Evolutionary conservation across 371 early-diverging fungal genomes (phyloP).

Genomic region (Basidiobolus meristosporus): DNA sequence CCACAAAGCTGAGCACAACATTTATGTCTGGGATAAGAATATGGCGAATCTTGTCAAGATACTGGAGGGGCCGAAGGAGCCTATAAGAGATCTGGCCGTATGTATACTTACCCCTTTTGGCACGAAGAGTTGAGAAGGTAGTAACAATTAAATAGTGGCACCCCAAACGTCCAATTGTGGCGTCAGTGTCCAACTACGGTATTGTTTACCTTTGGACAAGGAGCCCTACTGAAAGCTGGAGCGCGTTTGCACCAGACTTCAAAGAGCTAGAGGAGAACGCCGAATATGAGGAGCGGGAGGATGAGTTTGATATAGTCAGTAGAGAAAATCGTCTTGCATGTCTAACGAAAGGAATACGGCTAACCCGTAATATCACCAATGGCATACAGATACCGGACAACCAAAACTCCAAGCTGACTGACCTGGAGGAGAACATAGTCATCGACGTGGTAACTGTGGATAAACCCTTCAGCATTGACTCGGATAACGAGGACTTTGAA

Average conservation of each 20-base stretch:
- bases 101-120: slow-evolving; percentile 5
- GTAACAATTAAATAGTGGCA: slow-evolving; percentile 70
- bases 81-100: slow-evolving; percentile 66
- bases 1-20: slow-evolving; percentile 69
- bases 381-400: too few species aligned
- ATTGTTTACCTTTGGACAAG: slow-evolving; percentile 77
- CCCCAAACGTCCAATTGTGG: slow-evolving; percentile 66
- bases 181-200: slow-evolving; percentile 64
- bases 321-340: too few species aligned
- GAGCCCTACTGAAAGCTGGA: slow-evolving; percentile 69
- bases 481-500: too few species aligned
- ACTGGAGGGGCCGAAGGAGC: slow-evolving; percentile 81
- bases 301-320: slow-evolving; percentile 76
- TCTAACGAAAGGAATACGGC: too few species aligned
- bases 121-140: neutral
- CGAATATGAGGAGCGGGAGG: slow-evolving; percentile 81
- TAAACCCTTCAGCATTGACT: too few species aligned
- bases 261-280: slow-evolving; percentile 77
- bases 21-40: slow-evolving; percentile 80
- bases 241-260: slow-evolving; percentile 84
- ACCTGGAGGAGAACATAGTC: too few species aligned
- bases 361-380: too few species aligned
- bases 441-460: too few species aligned
- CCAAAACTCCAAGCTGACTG: too few species aligned
- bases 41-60: slow-evolving; percentile 69